phyloP scores from a whole-genome alignment of 1,284 basidiomycete genomes.

The Pseudozyma thailandica region DNA sequence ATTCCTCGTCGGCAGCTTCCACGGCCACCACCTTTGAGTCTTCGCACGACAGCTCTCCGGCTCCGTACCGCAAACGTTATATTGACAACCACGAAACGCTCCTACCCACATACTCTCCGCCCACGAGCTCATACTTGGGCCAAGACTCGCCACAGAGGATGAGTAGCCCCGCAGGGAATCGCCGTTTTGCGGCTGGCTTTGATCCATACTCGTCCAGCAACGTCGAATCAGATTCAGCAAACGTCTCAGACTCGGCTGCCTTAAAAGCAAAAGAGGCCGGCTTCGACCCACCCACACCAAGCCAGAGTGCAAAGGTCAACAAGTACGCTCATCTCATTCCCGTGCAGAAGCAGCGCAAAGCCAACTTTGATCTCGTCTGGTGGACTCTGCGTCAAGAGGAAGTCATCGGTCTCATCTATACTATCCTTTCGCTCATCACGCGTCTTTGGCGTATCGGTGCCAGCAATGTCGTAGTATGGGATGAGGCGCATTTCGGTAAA shows the following conservation, averaged over 20 bases:
- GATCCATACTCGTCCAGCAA: slow-evolving; percentile 30
- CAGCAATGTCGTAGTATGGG: slow-evolving; percentile 90
- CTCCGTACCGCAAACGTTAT: slow-evolving; percentile 47
- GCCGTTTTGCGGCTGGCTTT: slow-evolving; percentile 49
- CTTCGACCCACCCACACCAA: slow-evolving; percentile 12
- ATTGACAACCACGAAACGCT: slow-evolving; percentile 41
- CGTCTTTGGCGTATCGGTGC: slow-evolving; percentile 94
- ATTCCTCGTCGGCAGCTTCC: slow-evolving; percentile 21
- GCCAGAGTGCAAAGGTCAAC: slow-evolving; percentile 21
- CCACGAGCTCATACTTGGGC: slow-evolving; percentile 9
- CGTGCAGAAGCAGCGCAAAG: slow-evolving; percentile 49
- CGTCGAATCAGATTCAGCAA: slow-evolving; percentile 3
- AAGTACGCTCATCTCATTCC: slow-evolving; percentile 64
- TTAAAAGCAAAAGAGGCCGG: slow-evolving; percentile 43
- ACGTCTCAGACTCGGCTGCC: slow-evolving; percentile 30
- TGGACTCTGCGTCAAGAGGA: slow-evolving; percentile 51
- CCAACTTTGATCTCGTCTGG: slow-evolving; percentile 38
- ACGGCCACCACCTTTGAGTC: slow-evolving; percentile 18
- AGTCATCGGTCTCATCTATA: slow-evolving; percentile 77
- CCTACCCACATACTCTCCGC: slow-evolving; percentile 43
- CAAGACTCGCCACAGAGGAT: slow-evolving; percentile 34
- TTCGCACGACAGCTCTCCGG: slow-evolving; percentile 13
- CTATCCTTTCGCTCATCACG: slow-evolving; percentile 90
- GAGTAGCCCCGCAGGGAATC: slow-evolving; percentile 25
- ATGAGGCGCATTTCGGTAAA: slow-evolving; percentile 74